These are phyloP conservation scores for Entonaema liquescens DNA, from an alignment of 495 filamentous ascomycete species.

Conservation along the genomic window DNA sequence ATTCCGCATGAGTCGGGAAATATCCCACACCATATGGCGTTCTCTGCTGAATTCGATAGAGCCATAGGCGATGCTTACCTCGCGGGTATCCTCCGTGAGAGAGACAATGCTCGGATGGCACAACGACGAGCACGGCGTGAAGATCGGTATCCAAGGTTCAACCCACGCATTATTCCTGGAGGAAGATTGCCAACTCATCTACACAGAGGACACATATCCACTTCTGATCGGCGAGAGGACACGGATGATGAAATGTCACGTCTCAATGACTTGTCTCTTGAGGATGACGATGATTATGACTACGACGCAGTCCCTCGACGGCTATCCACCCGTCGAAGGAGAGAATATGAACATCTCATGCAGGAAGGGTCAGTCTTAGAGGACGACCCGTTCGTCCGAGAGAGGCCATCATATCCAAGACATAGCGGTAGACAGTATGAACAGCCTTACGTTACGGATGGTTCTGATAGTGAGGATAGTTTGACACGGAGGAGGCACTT, in stretches of 20 bases:
- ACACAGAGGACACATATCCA: constrained; percentile 2
- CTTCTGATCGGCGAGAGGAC: not conserved
- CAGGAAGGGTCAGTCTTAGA: constrained; percentile 26
- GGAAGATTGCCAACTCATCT: not conserved
- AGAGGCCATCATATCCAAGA: constrained; percentile 4
- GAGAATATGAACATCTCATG: constrained; percentile 22
- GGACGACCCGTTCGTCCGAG: constrained; percentile 31
- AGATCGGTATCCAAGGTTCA: constrained; percentile 2
- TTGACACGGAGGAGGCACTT: constrained; percentile 5
- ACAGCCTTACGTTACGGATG: constrained; percentile 19
- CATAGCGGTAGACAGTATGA: constrained; percentile 8
- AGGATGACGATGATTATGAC: constrained; percentile 19
- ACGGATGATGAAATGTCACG: constrained; percentile 8
- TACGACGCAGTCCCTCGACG: constrained; percentile 6
- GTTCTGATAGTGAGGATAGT: constrained; percentile 21
- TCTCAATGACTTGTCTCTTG: constrained; percentile 25
- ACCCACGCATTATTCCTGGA: constrained; percentile 15
- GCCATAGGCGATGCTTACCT: constrained; percentile 32
- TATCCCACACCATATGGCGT: not conserved
- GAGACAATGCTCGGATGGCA: constrained; percentile 11
- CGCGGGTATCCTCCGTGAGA: constrained; percentile 18
- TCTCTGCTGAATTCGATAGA: constrained; percentile 19
- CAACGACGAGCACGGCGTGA: constrained; percentile 18
- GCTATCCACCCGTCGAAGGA: constrained; percentile 11
- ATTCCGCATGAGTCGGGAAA: not conserved